Evolutionary conservation across 768 basidiomycete species (phyloP), one percentile per base, ranked within the genome.

Genomic region (Strobilomyces confusus): DNA sequence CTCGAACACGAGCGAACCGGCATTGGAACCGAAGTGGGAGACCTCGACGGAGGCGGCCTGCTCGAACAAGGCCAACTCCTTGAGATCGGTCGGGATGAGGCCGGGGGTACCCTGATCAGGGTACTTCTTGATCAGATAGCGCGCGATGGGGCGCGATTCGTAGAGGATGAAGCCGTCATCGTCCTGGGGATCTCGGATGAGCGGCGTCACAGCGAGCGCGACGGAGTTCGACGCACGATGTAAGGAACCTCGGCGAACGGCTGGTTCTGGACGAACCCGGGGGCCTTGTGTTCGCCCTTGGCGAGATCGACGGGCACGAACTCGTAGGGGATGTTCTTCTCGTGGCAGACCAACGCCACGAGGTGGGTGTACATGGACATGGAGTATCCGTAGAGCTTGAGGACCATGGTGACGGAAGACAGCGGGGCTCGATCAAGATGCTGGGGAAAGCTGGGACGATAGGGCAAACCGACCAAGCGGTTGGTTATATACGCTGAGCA

Each of bases 91-190:
- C 5, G 86, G 85, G 26, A 83, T 69, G 30, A 87, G 73, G 9
- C 52, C 63, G 13, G 66, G 52, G 5, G 77, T 72, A 20, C 82
- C 82, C 54, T 82, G 76, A 45, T 69, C 53, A 8, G 76, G 63
- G 58, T 82, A 80, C 65, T 85, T 86, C 36, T 66, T 64, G 33
- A 73, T 78, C 59, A 87, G 61, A 63, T 87, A 89, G 14, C 80
- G 77, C 34, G 62, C 66, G 55, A 87, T 85, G 1, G 84, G 84
- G 14, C 83, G 80, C 37, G 77, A 77, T 60, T 86, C 84, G 64
- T 76, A 86, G 25, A 89, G 58, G 51, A 78, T 70, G 66, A 85
- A 80, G 5, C 83, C 85, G 37, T 82, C 83, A 23, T 87, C 84
- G 47, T 82, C 73, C 77, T 80, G 29, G 22, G 14, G 4, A 43